phyloP scores from a whole-genome alignment of 345 rosid genomes.

The Camelina laxa region DNA sequence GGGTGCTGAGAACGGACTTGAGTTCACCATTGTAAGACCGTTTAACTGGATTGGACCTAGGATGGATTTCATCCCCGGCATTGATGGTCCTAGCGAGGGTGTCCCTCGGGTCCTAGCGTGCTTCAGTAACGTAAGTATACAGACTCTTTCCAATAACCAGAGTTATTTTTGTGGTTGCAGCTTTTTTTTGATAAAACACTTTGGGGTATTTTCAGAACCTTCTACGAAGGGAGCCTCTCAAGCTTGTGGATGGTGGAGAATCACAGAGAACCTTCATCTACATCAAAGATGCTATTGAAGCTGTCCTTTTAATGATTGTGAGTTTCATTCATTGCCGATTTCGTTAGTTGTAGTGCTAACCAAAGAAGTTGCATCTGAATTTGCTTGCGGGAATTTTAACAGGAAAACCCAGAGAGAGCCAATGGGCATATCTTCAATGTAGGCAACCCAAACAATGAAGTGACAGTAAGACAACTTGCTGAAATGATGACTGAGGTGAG shows the following conservation, averaged over 20 bases:
- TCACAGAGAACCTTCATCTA: slow-evolving; percentile 96
- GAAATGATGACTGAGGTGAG: slow-evolving; percentile 97
- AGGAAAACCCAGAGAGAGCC: slow-evolving; percentile 98
- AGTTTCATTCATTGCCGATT: slow-evolving; percentile 31
- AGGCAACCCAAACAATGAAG: slow-evolving; percentile 99
- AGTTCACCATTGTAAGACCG: slow-evolving; percentile 97
- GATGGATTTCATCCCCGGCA: slow-evolving; percentile 99
- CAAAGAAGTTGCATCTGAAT: slow-evolving; percentile 31
- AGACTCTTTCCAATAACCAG: background rate
- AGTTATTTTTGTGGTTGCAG: background rate
- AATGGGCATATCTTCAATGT: slow-evolving; percentile 97
- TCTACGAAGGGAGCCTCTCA: slow-evolving; percentile 79
- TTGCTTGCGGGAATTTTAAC: slow-evolving; percentile 12
- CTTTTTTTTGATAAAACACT: background rate
- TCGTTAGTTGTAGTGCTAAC: background rate
- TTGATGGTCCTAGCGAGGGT: slow-evolving; percentile 99
- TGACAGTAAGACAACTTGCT: slow-evolving; percentile 95
- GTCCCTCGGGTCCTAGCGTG: slow-evolving; percentile 99
- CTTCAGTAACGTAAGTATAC: slow-evolving; percentile 83
- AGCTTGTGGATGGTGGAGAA: slow-evolving; percentile 97
- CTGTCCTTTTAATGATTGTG: slow-evolving; percentile 93
- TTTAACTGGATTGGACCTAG: slow-evolving; percentile 99
- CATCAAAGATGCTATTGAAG: slow-evolving; percentile 98
- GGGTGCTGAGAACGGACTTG: slow-evolving; percentile 95
- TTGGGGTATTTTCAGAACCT: slow-evolving; percentile 57